Conservation (phyloP, 768 basidiomycete genomes). For the Kwoniella sp. region DNA sequence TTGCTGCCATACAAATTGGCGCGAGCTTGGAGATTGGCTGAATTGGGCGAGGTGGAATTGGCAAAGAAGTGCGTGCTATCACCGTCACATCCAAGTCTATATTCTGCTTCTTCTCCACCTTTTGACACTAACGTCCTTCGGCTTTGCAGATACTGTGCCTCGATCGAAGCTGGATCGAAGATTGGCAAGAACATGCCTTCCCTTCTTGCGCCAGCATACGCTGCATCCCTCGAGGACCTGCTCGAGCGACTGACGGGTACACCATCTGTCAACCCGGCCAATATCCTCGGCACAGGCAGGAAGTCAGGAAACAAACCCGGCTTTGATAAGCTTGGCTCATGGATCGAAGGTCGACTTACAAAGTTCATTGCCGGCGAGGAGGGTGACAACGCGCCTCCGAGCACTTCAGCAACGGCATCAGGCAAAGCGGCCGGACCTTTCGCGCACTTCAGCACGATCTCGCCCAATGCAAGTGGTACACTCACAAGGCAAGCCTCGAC, state of each 20-base stretch:
- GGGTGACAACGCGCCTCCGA: constrained; percentile 57
- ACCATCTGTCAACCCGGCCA: constrained; percentile 65
- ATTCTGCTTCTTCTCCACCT: background rate
- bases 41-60: constrained; percentile 73
- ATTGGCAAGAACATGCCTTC: constrained; percentile 60
- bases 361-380: constrained; percentile 92
- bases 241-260: constrained; percentile 67
- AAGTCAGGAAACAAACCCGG: constrained; percentile 77
- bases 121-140: background rate
- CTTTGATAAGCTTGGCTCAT: constrained; percentile 84
- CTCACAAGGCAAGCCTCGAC: constrained; percentile 43
- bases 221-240: constrained; percentile 76
- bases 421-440: constrained; percentile 68
- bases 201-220: constrained; percentile 67
- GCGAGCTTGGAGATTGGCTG: constrained; percentile 73
- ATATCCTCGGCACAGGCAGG: constrained; percentile 28
- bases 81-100: background rate
- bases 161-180: constrained; percentile 68
- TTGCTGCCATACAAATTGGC: constrained; percentile 85
- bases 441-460: constrained; percentile 88
- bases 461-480: constrained; percentile 60
- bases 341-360: constrained; percentile 88
- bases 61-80: constrained; percentile 74
- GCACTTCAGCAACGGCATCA: constrained; percentile 52
- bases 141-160: constrained; percentile 92